Conservation (phyloP, 805 yeast genomes). For the Teunomyces cretensis region DNA sequence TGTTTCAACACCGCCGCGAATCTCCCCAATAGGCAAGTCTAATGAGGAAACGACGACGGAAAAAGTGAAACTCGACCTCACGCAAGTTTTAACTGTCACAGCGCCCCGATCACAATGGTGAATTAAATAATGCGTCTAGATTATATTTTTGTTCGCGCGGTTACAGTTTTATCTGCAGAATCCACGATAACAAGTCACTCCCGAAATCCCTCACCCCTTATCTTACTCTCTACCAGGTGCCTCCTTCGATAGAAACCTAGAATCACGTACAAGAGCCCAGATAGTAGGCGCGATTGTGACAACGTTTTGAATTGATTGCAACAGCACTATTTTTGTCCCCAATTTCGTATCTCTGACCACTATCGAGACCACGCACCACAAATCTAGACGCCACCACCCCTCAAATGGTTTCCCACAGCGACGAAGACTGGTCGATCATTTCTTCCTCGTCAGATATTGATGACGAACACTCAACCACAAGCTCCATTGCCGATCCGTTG, state of each 20-base stretch:
- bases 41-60: too few relatives aligned
- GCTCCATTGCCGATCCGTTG: conserved; percentile 6
- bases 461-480: conserved; percentile 28
- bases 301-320: not conserved
- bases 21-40: too few relatives aligned
- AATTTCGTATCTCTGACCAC: not conserved
- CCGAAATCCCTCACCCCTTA: not conserved
- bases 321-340: not conserved
- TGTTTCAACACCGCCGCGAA: too few relatives aligned
- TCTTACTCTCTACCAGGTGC: not conserved
- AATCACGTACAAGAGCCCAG: too few relatives aligned
- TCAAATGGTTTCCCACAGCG: conserved; percentile 12
- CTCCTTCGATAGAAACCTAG: too few relatives aligned
- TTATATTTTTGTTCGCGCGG: not conserved
- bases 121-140: too few relatives aligned
- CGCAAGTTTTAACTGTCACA: too few relatives aligned
- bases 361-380: conserved; percentile 1
- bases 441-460: conserved; percentile 42
- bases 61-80: too few relatives aligned
- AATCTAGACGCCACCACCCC: conserved; percentile 7
- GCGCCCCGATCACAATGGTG: too few relatives aligned
- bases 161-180: conserved; percentile 1
- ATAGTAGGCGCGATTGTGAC: too few relatives aligned
- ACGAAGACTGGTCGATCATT: conserved; percentile 47
- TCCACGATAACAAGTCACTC: conserved; percentile 1